These are phyloP conservation scores for Amylocystis lapponica DNA, from an alignment of 768 basidiomycete genomes.

Conservation along the genomic window DNA sequence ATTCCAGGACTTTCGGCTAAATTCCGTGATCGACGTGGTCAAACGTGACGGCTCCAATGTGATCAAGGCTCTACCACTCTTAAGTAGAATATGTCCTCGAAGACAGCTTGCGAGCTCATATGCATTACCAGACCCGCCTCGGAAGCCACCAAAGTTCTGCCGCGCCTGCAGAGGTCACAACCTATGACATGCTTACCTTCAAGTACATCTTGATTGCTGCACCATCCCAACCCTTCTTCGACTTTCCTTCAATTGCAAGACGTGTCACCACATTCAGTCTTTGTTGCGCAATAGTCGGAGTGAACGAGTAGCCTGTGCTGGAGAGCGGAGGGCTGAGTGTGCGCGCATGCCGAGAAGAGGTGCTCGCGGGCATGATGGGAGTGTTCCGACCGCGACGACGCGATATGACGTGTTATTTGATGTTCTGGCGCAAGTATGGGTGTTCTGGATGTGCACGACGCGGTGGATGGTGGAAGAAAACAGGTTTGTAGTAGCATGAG, in stretches of 20 bases:
- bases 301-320: slow-evolving; percentile 13
- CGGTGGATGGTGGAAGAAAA: no score
- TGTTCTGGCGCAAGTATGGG: no score
- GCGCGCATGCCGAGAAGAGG: slow-evolving; percentile 20
- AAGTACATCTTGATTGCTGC: slow-evolving; percentile 71
- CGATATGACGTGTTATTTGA: slow-evolving; percentile 10
- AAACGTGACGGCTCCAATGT: no score
- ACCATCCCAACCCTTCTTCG: slow-evolving; percentile 58
- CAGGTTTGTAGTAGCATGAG: no score
- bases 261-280: slow-evolving; percentile 68
- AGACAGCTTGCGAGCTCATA: no score
- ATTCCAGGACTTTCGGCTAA: no score
- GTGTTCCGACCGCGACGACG: not conserved
- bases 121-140: not conserved
- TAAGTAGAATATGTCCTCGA: no score
- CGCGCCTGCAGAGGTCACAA: not conserved
- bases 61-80: no score
- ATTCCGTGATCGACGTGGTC: no score
- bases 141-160: no score
- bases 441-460: no score
- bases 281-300: slow-evolving; percentile 22
- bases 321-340: slow-evolving; percentile 27
- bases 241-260: slow-evolving; percentile 69
- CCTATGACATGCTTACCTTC: slow-evolving; percentile 46
- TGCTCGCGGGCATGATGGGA: slow-evolving; percentile 3